phyloP scores from a whole-genome alignment of 768 basidiomycete genomes.

The Filobasidium floriforme region DNA sequence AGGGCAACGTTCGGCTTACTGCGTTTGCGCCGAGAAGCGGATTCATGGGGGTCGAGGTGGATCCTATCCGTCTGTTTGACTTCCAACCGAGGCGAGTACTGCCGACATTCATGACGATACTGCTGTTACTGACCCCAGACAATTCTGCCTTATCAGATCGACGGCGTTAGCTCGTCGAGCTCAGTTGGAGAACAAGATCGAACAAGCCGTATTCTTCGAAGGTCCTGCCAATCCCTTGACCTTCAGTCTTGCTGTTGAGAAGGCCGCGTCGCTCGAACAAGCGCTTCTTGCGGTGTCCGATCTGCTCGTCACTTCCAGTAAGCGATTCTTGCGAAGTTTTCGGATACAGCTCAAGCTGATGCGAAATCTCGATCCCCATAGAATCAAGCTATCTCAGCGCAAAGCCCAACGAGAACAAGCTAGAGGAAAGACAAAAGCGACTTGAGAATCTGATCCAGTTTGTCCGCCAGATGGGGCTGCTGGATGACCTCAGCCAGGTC shows the following conservation, averaged over 20 bases:
- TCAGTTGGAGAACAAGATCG: conserved; percentile 5
- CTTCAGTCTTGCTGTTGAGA: background rate
- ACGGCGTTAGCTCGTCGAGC: background rate
- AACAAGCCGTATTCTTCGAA: conserved; percentile 9
- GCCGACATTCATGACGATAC: background rate
- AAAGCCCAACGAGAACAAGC: background rate
- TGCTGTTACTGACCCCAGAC: too few relatives aligned
- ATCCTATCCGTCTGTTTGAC: background rate
- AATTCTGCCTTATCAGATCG: background rate
- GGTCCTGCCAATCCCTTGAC: background rate
- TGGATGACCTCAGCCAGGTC: background rate
- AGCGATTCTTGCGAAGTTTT: background rate
- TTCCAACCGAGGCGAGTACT: background rate
- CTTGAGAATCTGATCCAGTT: background rate
- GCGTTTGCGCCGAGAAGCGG: background rate
- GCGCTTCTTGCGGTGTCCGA: background rate
- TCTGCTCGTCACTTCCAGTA: background rate
- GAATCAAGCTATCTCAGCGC: background rate
- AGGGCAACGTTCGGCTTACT: background rate
- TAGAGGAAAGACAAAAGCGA: background rate
- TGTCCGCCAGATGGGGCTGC: conserved; percentile 1
- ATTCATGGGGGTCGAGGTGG: background rate
- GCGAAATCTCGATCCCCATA: background rate
- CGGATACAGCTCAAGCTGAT: background rate
- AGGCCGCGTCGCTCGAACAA: background rate